Evolutionary conservation across 2,329 filamentous ascomycete genomes (phyloP).

Genomic region (Ampelomyces quisqualis): DNA sequence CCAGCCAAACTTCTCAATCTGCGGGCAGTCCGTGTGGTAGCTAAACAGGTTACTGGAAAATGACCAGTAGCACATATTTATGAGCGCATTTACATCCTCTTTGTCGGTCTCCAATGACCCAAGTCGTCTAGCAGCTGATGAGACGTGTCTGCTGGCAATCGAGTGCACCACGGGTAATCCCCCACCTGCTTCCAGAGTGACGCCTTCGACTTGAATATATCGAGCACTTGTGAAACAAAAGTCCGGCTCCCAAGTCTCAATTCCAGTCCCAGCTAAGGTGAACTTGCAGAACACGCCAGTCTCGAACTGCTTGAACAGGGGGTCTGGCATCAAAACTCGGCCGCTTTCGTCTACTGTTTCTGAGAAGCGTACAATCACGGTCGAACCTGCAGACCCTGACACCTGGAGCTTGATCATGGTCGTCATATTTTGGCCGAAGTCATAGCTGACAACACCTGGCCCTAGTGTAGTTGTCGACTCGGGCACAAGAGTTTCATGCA

Average conservation of each 20-base stretch:
- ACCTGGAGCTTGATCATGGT: slow-evolving; percentile 35
- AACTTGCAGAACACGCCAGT: slow-evolving; percentile 46
- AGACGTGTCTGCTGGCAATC: slow-evolving; percentile 43
- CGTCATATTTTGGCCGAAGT: slow-evolving; percentile 40
- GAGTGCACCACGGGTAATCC: slow-evolving; percentile 41
- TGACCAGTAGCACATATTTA: slow-evolving; percentile 51
- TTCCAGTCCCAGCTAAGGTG: slow-evolving; percentile 33
- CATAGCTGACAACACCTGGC: slow-evolving; percentile 30
- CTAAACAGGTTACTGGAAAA: slow-evolving; percentile 39
- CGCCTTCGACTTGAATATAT: slow-evolving; percentile 48
- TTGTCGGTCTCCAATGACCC: slow-evolving; percentile 46
- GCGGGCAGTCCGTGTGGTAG: slow-evolving; percentile 49
- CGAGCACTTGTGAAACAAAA: slow-evolving; percentile 48
- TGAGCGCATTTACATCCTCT: slow-evolving; percentile 46
- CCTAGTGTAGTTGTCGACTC: slow-evolving; percentile 16
- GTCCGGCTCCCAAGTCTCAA: slow-evolving; percentile 45
- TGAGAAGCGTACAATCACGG: slow-evolving; percentile 35
- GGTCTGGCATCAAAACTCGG: slow-evolving; percentile 47
- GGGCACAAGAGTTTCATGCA: slow-evolving; percentile 44
- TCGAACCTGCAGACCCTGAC: slow-evolving; percentile 29
- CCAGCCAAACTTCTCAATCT: slow-evolving; percentile 51
- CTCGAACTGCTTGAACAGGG: slow-evolving; percentile 44
- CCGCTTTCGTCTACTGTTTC: slow-evolving; percentile 36
- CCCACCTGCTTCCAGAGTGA: slow-evolving; percentile 22
- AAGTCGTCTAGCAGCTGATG: slow-evolving; percentile 42